A percentile compares a stretch with the other conserved stretches of the same genome.
phyloP scores from a whole-genome alignment of 345 rosid genomes.

The Clausena lansium region DNA sequence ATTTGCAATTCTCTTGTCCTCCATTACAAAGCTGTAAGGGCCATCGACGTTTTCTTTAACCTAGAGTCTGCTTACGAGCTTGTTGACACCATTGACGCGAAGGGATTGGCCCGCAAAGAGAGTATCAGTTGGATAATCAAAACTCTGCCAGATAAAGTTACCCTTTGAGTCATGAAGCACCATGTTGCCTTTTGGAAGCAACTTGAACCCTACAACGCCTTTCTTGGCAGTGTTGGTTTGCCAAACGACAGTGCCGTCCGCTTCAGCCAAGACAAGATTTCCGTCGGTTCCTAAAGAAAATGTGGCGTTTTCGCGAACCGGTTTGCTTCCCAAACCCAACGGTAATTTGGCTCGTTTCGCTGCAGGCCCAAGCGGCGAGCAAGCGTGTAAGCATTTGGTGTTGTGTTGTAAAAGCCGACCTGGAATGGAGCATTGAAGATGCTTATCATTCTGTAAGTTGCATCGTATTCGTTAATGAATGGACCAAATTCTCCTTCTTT shows the following conservation, averaged over 20 bases:
- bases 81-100: conserved; percentile 18
- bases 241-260: conserved; percentile 59
- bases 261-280: conserved; percentile 51
- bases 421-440: conserved; percentile 39
- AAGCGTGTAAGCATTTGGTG: conserved; percentile 26
- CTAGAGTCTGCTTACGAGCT: conserved; percentile 54
- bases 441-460: conserved; percentile 26
- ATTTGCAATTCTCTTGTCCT: conserved; percentile 35
- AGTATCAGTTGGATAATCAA: conserved; percentile 49
- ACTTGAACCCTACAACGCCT: conserved; percentile 47
- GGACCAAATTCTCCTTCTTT: conserved; percentile 46
- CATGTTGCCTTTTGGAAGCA: conserved; percentile 50
- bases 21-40: conserved; percentile 55
- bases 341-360: conserved; percentile 33
- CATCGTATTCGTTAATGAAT: conserved; percentile 36
- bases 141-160: conserved; percentile 54
- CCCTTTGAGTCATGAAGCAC: conserved; percentile 46
- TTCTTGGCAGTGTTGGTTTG: conserved; percentile 53
- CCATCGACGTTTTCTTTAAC: conserved; percentile 31
- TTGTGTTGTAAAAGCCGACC: conserved; percentile 53
- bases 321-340: conserved; percentile 83
- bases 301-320: conserved; percentile 60
- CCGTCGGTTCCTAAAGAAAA: conserved; percentile 48
- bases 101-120: conserved; percentile 49
- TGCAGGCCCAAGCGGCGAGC: conserved; percentile 49